Evolutionary conservation across 192 early-diverging fungal genomes (phyloP).

Genomic region (Helicostylum pulchrum): DNA sequence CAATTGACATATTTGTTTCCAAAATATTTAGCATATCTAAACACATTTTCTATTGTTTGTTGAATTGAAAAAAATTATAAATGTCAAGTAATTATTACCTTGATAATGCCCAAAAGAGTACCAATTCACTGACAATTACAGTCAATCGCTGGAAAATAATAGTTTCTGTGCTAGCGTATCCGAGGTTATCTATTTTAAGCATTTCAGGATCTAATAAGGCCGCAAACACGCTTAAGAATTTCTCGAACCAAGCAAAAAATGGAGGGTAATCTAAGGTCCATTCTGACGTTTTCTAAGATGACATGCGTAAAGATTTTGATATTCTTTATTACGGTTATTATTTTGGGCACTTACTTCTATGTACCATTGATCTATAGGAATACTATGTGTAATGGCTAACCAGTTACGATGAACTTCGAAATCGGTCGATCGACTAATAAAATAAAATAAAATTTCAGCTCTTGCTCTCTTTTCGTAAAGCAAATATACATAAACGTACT

Average conservation of each 20-base stretch:
- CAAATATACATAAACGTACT: constrained; percentile 6
- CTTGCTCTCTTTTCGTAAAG: not conserved
- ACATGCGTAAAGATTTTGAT: too few species aligned
- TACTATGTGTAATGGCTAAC: constrained; percentile 86
- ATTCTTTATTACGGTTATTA: not conserved
- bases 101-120: constrained; percentile 66
- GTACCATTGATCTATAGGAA: constrained; percentile 87
- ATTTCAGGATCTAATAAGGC: constrained; percentile 64
- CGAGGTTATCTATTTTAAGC: constrained; percentile 65
- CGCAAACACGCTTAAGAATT: constrained; percentile 60
- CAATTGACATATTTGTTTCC: constrained; percentile 29
- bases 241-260: constrained; percentile 98
- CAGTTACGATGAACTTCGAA: constrained; percentile 99
- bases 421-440: constrained; percentile 83
- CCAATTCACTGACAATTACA: constrained; percentile 78
- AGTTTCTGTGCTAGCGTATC: constrained; percentile 63
- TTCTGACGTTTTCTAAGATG: constrained; percentile 64
- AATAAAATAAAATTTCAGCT: not conserved
- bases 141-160: constrained; percentile 80
- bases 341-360: constrained; percentile 51
- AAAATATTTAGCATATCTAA: constrained; percentile 24
- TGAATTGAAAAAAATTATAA: constrained; percentile 8
- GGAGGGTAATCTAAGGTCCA: constrained; percentile 98
- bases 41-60: not conserved
- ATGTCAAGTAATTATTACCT: constrained; percentile 36